Evolutionary conservation across 2,329 filamentous ascomycete species (phyloP).

Genomic region (Aspergillus jensenii): DNA sequence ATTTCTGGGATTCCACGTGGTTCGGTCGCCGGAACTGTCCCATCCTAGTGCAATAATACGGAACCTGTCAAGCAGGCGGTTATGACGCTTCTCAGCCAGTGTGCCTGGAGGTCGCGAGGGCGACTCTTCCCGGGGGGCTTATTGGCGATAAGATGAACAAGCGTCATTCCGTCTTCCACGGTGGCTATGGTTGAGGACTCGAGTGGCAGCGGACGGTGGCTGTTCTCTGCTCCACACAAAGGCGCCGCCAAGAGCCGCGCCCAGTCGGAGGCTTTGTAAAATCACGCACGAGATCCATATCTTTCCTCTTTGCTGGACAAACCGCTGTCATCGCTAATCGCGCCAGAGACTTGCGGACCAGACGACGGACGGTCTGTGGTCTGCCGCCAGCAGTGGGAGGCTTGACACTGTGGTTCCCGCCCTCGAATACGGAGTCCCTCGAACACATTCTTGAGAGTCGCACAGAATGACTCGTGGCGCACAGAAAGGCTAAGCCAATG

Average conservation of each 20-base stretch:
- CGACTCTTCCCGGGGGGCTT: conserved; percentile 1
- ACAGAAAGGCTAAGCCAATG: conserved; percentile 17
- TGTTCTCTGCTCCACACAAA: conserved; percentile 10
- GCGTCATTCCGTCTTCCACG: not conserved
- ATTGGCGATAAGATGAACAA: conserved; percentile 8
- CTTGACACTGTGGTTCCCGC: not conserved
- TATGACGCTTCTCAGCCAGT: conserved; percentile 2
- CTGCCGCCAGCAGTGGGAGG: not conserved
- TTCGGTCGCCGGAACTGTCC: conserved; percentile 14
- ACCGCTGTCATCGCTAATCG: conserved; percentile 9
- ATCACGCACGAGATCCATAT: conserved; percentile 13
- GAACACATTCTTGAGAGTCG: conserved; percentile 3
- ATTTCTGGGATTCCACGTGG: conserved; percentile 23
- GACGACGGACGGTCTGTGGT: not conserved
- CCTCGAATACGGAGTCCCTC: conserved; percentile 1
- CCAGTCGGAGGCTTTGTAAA: conserved; percentile 9
- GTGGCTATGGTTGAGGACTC: not conserved
- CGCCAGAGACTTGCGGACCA: not conserved
- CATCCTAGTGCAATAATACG: conserved; percentile 4
- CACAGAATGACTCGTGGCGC: conserved; percentile 5
- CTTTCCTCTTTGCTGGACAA: not conserved
- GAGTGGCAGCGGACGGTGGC: not conserved
- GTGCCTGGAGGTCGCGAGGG: not conserved
- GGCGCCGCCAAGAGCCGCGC: conserved; percentile 16
- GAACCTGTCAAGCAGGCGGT: not conserved